Evolutionary conservation across 163 green algal genomes (phyloP), one percentile per base, ranked within the genome.

Genomic region (Chlamydomonas reinhardtii): DNA sequence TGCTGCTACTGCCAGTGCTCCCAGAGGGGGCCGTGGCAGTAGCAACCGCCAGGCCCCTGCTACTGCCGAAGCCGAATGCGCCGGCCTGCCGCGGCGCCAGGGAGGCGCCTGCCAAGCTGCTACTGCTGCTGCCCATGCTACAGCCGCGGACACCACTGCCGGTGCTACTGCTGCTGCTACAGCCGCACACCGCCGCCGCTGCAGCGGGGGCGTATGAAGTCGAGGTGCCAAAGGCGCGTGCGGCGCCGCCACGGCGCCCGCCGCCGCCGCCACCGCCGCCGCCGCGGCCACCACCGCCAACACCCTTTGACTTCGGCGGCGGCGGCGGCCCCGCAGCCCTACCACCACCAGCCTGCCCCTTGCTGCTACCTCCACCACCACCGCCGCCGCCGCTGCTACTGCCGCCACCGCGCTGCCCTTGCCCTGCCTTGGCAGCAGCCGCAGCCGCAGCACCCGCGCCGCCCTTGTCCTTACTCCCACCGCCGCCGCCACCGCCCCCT

Each of bases 1-100:
- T 84, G 31, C 35, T 77, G 32, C n/a, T 73, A 29, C 69, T 61
- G 59, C 80, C 78, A 31, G 56, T 76, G 65, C 68, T 68, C 68
- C 16, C 70, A n/a, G 12, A 54, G 22, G 31, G 35, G 37, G 37
- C 14, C 2, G 35, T 14, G 11, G 75, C 31, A 34, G 59, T 2
- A 64, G 61, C 75, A 74, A 29, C 61, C 61, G 48, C 48, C 48
- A 19, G 12, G 48, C 48, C 19, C 48, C 48, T 56, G 48, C 48
- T 56, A 17, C 48, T 22, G 48, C 48, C 48, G 6, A 17, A 56
- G 48, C 48, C 48, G 48, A 17, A 19, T 9, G 1, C 9, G 48
- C 48, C 48, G 5, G 14, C 48, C 48, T 1, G 48, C 48, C 48
- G 48, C 6, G 48, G 48, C 48, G 48, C 48, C 1, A 56, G 48